Evolutionary conservation across 176 grass and related monocot genomes (phyloP), one percentile per base, ranked within the genome.

Genomic region (Alloteropsis semialata): DNA sequence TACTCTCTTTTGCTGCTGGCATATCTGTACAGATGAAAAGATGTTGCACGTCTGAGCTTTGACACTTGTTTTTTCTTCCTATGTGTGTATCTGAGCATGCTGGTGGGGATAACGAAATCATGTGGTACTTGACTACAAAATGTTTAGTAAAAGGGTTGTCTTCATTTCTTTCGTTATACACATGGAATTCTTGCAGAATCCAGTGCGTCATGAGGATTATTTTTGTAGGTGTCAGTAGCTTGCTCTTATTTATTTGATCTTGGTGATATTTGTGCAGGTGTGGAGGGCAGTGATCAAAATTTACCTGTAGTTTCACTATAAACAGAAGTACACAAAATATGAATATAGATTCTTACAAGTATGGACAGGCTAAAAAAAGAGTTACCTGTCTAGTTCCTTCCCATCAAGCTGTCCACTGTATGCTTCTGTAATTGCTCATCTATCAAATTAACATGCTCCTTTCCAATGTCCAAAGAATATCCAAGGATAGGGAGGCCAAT

Each of bases 401-500:
- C 74, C 77, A 65, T 98, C 92, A 70, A 98, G 96, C 34, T 95
- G 76, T 0, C 96, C 96, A 65, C 96, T 98, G 61, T 98, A 98
- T 82, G 49, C 72, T 95, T 93, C 33, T 98, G 86, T 69, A 98
- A 51, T 12, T 78, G 73, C 37, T 91, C 92, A 33, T 98, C 96
- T 24, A 98, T 36, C 69, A 98, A 77, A 79, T 98, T 98, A 53
- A 95, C 96, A 90, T 98, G 90, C 62, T 98, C 96, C 85, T 95
- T 98, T 62, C 96, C 96, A 14, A 98, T 82, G 75, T 98, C 96
- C 90, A 98, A 79, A 34, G 96, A 95, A 84, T 98, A 98, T 67
- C 96, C 96, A 79, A 98, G 82, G 12, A 98, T 95, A 12, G 96
- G 96, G 25, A 98, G 80, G 42, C 96, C 96, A 25, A 92, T 91